Base-by-base conservation (phyloP, 2,329 filamentous ascomycete genomes). In the Arthrinium phaeospermum region DNA sequence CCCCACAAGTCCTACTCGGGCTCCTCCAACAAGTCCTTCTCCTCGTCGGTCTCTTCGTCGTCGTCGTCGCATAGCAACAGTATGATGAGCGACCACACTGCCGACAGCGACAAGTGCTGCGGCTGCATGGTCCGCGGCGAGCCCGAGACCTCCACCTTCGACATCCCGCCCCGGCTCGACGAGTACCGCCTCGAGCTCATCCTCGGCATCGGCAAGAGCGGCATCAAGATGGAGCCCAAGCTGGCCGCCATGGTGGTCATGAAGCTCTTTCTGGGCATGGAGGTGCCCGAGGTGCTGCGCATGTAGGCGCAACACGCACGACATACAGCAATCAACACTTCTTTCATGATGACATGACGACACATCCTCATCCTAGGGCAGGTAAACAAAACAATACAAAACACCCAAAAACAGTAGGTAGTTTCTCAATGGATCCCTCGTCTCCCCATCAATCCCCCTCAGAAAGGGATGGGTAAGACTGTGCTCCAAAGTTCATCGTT, bases 191-290 rank as follows among this genome's bases (percentile, higher is more conserved):
- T 73, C n/a, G 22, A 61, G n/a, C 75, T 75, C 7, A 73, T 72
- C 34, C 22, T 68, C 16, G 71, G 44, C 41, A 68, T 68, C 41
- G 67, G 37, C 37, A 6, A 6, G 57, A 30, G 16, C 68, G 67
- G 5, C 22, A 73, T 70, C 27, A 71, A 57, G 13, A 72, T 78
- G 34, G 74, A 74, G n/a, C 72, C 72, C 1, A 74, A 73, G 24
- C 61, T 75, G 7, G 77, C 77, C 1, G 75, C 74, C 19, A 76
- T 78, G 67, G 74, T 76, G 1, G 68, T 71, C 7, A 76, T 78
- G 76, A 78, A 78, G 10, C 10, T 75, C 1, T 76, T 74, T 37
- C 51, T 78, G 4, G 74, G 74, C 0, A 51, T 77, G 30, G 30
- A 69, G 1, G 64, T 77, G 0, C 76, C 76, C 6, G 61, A 71